Percentiles rank a stretch among this genome's conserved stretches.
phyloP scores from a whole-genome alignment of 257 asterid genomes.

The Nicotiana attenuata region DNA sequence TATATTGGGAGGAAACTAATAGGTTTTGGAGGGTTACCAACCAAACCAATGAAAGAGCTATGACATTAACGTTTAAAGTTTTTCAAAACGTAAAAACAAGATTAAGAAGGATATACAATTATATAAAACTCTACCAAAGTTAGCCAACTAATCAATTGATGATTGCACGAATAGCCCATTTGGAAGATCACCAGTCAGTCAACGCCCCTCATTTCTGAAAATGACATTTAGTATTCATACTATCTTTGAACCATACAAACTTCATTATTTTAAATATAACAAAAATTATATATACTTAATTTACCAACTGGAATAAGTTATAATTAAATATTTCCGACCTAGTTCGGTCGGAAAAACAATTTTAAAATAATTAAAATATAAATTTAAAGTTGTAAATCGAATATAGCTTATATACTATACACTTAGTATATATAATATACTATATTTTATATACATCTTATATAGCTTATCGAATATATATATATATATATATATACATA shows the following conservation, averaged over 20 bases:
- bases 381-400: too few relatives aligned
- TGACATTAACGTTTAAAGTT: not conserved
- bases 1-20: not conserved
- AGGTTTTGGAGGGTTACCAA: constrained; percentile 25
- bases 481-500: too few relatives aligned
- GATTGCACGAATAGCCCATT: not conserved
- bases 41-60: constrained; percentile 21
- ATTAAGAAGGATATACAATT: not conserved
- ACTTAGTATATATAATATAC: too few relatives aligned
- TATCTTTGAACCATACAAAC: not conserved
- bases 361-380: too few relatives aligned
- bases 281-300: too few relatives aligned
- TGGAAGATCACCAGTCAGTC: not conserved
- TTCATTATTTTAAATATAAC: not conserved
- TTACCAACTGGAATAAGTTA: too few relatives aligned
- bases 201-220: constrained; percentile 2
- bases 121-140: not conserved
- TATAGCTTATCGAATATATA: too few relatives aligned
- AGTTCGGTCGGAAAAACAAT: too few relatives aligned
- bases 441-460: too few relatives aligned
- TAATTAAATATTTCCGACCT: too few relatives aligned
- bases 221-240: not conserved
- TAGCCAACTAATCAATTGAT: constrained; percentile 9
- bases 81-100: constrained; percentile 10
- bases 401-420: too few relatives aligned